Evolutionary conservation across 1,284 basidiomycete species (phyloP), one percentile per base, ranked within the genome.

Genomic region (Lignosus rhinocerotis): DNA sequence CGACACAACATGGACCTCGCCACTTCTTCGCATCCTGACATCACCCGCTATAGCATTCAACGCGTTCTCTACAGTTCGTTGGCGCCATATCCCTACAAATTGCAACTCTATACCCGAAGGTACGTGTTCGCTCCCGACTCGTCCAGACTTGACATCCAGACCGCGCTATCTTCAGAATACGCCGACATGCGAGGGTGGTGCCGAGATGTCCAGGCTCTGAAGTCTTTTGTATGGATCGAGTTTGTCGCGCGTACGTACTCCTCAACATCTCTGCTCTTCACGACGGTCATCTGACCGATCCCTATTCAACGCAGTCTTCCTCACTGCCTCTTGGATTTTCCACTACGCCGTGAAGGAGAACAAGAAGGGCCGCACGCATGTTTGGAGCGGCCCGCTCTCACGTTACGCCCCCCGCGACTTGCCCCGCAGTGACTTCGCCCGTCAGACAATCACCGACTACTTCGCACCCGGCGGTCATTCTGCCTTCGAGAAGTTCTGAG

Each of bases 51-150:
- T 54, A 86, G 83, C 77, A 1, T 82, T 83, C 75, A 85, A 83
- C 63, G 76, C 79, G 7, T 86, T 86, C 69, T 85, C 84, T 0
- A 85, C 81, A 11, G 76, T 79, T 16, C 79, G 83, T 39, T 86
- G 83, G 83, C 64, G 68, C 36, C 65, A 74, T 46, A 72, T 83
- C 34, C 80, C 82, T 6, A 69, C 81, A 56, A 66, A 75, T 31
- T 85, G 84, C 70, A 68, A 70, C 47, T 62, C 70, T 38, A 84
- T 86, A 48, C 82, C 83, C 33, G 63, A 56, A 53, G 78, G 82
- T 81, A 43, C 19, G 73, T 64, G 36, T 6, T 14, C 17, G 21
- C 9, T 33, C 25, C 33, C 42, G 6, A 44, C 19, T 25, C 49
- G 16, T 53, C 5, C 16, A 9, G 16, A 44, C 34, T 3, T 49